A percentile compares a stretch with the other conserved stretches of the same genome.
Conservation (phyloP, 108 stramenopile species). For the Fistulifera solaris region DNA sequence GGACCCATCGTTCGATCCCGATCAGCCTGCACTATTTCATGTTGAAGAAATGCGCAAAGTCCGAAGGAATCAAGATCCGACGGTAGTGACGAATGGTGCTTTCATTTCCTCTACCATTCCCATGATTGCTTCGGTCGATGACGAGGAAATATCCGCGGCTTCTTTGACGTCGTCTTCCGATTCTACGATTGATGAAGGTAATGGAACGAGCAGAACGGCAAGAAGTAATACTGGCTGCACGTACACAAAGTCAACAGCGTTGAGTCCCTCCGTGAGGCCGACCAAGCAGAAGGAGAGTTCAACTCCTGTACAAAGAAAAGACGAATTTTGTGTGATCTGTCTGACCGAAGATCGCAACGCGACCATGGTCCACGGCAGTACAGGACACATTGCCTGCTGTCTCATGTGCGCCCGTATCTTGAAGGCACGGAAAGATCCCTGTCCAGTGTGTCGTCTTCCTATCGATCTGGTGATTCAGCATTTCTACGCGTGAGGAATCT, state of each 20-base stretch:
- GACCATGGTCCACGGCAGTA: constrained; percentile 89
- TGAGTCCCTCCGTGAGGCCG: background rate
- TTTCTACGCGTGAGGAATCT: constrained; percentile 51
- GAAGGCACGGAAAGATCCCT: constrained; percentile 66
- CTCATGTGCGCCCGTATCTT: constrained; percentile 78
- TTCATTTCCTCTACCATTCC: too few relatives aligned
- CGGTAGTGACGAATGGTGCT: background rate
- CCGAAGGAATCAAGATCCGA: background rate
- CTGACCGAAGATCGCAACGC: constrained; percentile 63
- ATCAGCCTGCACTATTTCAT: constrained; percentile 49
- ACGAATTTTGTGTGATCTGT: constrained; percentile 63
- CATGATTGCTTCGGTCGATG: too few relatives aligned
- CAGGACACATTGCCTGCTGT: constrained; percentile 90
- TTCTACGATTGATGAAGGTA: background rate
- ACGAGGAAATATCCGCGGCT: background rate
- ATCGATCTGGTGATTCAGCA: constrained; percentile 78
- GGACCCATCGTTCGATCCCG: constrained; percentile 47
- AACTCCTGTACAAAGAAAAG: background rate
- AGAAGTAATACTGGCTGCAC: background rate
- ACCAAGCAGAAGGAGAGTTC: background rate
- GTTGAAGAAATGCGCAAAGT: constrained; percentile 8
- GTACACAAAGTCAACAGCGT: background rate
- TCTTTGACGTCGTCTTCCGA: constrained; percentile 3
- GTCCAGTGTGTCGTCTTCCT: constrained; percentile 61
- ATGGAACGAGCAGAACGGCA: constrained; percentile 2